Conservation (phyloP, 345 rosid species). For the Kernera saxatilis region DNA sequence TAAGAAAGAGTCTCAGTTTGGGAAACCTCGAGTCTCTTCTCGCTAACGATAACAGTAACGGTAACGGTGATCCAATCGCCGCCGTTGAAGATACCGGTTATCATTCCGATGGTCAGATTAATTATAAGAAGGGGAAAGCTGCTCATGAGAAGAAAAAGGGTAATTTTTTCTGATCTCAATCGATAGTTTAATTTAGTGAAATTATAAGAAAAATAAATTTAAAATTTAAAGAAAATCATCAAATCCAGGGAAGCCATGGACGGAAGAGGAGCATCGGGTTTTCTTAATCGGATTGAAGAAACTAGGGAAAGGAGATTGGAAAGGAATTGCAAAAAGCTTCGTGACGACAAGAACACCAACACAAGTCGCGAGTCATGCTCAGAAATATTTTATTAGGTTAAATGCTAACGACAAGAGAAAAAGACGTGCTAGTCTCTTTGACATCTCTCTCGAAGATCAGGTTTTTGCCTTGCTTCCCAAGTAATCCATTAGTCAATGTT, state of each 20-base stretch:
- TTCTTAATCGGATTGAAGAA: slow-evolving; percentile 47
- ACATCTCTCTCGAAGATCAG: slow-evolving; percentile 34
- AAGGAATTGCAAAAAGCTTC: slow-evolving; percentile 49
- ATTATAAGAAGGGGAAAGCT: slow-evolving; percentile 22
- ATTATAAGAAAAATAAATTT: background rate
- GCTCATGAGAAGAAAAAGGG: slow-evolving; percentile 39
- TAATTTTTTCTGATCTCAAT: background rate
- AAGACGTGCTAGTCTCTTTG: slow-evolving; percentile 59
- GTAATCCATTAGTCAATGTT: background rate
- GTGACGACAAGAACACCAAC: slow-evolving; percentile 53
- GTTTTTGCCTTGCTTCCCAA: slow-evolving; percentile 7
- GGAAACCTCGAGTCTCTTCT: slow-evolving; percentile 30
- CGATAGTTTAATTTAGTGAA: background rate
- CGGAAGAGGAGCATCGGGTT: slow-evolving; percentile 48
- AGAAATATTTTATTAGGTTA: slow-evolving; percentile 54
- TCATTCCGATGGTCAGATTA: slow-evolving; percentile 49
- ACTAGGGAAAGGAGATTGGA: slow-evolving; percentile 72
- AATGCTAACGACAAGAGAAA: slow-evolving; percentile 34
- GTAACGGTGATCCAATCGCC: slow-evolving; percentile 12
- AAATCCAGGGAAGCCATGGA: slow-evolving; percentile 58
- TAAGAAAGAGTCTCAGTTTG: slow-evolving; percentile 43
- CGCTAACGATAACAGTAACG: background rate
- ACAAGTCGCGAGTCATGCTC: slow-evolving; percentile 78
- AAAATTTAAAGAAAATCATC: background rate
- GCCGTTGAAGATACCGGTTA: slow-evolving; percentile 36